Evolutionary conservation across 306 rosid species (phyloP).

Genomic region (Dryas drummondii): DNA sequence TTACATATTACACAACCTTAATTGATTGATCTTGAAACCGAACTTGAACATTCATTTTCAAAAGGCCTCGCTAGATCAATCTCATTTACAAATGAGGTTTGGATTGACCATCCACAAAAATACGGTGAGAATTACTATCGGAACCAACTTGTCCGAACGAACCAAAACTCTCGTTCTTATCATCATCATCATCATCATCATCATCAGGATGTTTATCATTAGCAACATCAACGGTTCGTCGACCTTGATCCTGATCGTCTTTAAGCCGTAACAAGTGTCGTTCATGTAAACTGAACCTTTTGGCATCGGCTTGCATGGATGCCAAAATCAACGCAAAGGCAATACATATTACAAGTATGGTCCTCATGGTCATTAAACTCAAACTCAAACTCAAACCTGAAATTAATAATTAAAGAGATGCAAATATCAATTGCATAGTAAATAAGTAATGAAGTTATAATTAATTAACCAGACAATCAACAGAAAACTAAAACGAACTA

Average conservation of each 20-base stretch:
- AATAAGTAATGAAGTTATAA: too few relatives aligned
- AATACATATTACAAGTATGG: not conserved
- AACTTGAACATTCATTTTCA: not conserved
- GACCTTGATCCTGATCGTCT: not conserved
- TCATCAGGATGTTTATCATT: not conserved
- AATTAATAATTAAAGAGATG: not conserved
- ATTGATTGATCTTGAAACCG: too few relatives aligned
- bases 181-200: not conserved
- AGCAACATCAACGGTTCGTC: not conserved
- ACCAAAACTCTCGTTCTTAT: not conserved
- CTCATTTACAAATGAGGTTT: not conserved
- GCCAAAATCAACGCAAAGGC: constrained; percentile 12
- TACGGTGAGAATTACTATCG: constrained; percentile 13
- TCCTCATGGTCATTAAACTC: not conserved
- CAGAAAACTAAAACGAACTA: not conserved
- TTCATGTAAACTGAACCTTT: not conserved
- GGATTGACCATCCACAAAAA: not conserved
- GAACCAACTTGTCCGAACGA: constrained; percentile 1
- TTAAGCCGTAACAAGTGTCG: not conserved
- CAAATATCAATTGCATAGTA: not conserved
- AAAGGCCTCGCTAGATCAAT: not conserved
- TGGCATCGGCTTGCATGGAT: constrained; percentile 4
- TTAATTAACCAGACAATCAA: not conserved
- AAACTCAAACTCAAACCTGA: not conserved
- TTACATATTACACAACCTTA: too few relatives aligned